Base-by-base conservation (phyloP, 441 rosid species). In the Metrosideros polymorpha region DNA sequence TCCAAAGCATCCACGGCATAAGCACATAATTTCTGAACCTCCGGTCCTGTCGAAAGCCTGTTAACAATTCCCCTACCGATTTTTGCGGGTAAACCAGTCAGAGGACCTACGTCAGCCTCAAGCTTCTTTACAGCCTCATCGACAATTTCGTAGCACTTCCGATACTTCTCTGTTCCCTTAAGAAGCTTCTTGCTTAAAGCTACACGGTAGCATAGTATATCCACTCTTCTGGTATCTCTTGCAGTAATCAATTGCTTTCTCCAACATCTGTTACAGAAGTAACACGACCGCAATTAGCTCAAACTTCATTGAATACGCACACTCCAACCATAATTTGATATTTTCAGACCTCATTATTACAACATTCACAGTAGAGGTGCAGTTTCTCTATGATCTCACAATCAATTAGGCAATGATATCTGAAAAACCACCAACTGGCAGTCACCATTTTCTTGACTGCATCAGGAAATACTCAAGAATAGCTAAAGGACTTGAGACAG, bases 31-130 rank as follows among this genome's bases (percentile, higher is more conserved):
- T 92, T 93, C 92, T 95, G 98, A 87, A 94, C 94, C 87, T 93
- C 95, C 4, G 94, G 90, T 66, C 99, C 99, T 5, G 93, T 91
- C 54, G 97, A 91, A 91, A 98, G 98, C 91, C 98, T 92, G 89
- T 95, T 96, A 82, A 96, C 98, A 29, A 95, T 96, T 84, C 98
- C 99, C 85, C 98, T 91, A 84, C 97, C 97, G 93, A 95, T 96
- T 92, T 95, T 96, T 85, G 92, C 96, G 10, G 98, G 98, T 89
- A 93, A 84, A 84, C 97, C 98, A 45, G 94, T 92, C 86, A 96
- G 90, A 6, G 94, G 96, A 86, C 99, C 99, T 61, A 98, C 96
- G 75, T 98, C 99, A 89, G 88, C 93, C 90, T 96, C 98, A 25
- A 98, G 99, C 92, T 90, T 92, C 92, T 89, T 92, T 53, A 91